Base-by-base conservation (phyloP, 1,284 basidiomycete genomes). In the Pseudozyma sp. region DNA sequence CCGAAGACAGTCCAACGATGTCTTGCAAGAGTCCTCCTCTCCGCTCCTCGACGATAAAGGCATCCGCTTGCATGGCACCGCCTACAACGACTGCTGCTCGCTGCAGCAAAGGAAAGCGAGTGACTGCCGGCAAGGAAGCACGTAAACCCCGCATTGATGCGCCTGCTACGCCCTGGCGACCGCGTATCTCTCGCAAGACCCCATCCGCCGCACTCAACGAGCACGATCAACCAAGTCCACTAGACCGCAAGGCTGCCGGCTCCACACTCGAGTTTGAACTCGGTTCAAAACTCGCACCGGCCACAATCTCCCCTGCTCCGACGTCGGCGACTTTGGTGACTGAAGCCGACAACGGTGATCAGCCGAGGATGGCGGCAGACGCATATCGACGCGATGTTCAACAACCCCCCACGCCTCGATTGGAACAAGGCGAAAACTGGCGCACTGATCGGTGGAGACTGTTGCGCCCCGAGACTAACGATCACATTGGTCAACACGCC, bases 131-230 rank as follows among this genome's bases (percentile, higher is more conserved):
- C 50, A 68, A 58, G 24, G 46, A 67, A 24, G 24, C 52, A 48
- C 53, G 54, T 43, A 53, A 62, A 16, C 43, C 34, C n/a, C 65
- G 65, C 17, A 11, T 46, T 2, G 14, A 46, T 7, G 52, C 52
- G 11, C 67, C 67, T 17, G 60, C 60, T 30, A 64, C 67, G 1
- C 67, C 67, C 35, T 69, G 67, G 67, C 67, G 67, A 33, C 49
- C 67, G 3, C 67, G 67, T 17, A 69, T 64, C 17, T 58, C 56
- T 14, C 59, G 60, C 57, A 67, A 58, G 35, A 37, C 45, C 2
- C 37, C 55, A 9, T 43, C 43, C 16, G 33, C 43, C 44, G 16
- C 40, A 13, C 29, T 39, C 42, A 52, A 43, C 10, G 56, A 59
- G 3, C 48, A 46, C 4, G 48, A 59, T 13, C 47, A 64, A 3